Base-by-base conservation (phyloP, 2,329 filamentous ascomycete genomes). In the Xylariaceae sp. region DNA sequence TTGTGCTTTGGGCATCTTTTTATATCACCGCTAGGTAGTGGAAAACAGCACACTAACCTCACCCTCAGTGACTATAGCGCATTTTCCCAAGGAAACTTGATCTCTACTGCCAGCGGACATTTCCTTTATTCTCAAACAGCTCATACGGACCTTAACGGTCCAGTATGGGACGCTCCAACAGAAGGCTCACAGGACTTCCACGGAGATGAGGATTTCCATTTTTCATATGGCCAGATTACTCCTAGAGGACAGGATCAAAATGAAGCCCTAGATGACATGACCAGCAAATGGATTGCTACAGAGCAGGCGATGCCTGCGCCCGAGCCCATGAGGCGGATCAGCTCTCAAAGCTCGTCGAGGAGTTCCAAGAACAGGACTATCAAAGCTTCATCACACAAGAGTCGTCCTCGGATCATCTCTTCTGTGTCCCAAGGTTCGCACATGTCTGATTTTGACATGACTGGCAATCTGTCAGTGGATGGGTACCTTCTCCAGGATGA, bases 171-270 rank as follows among this genome's bases (percentile, higher is more conserved):
- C 64, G 68, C 77, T 68, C 73, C 79, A 75, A 73, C 73, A 75
- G 81, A 84, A 79, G 80, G 80, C 67, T 66, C 79, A 81, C 81
- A 83, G 78, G 81, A 80, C 79, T 81, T 82, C 70, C 75, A 75
- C 64, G 78, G 77, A 77, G 80, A 83, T 59, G 81, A 83, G 73
- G 81, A 83, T 51, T 81, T 75, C 70, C 70, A 78, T 64, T 80
- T 78, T 70, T 74, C 76, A 65, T 80, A 80, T 70, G 79, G 78
- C 68, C 79, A 82, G 60, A 77, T 77, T 67, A 81, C 79, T 52
- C 78, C 81, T 65, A 74, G 76, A 76, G 78, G 67, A 67, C 66
- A 78, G 72, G 75, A 78, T 65, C 75, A 77, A 54, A 65, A 69
- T 69, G 76, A 80, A 58, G 64, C 72, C 61, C 64, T 74, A 64